Conservation (phyloP, 768 basidiomycete genomes). For the Russula lepida region DNA sequence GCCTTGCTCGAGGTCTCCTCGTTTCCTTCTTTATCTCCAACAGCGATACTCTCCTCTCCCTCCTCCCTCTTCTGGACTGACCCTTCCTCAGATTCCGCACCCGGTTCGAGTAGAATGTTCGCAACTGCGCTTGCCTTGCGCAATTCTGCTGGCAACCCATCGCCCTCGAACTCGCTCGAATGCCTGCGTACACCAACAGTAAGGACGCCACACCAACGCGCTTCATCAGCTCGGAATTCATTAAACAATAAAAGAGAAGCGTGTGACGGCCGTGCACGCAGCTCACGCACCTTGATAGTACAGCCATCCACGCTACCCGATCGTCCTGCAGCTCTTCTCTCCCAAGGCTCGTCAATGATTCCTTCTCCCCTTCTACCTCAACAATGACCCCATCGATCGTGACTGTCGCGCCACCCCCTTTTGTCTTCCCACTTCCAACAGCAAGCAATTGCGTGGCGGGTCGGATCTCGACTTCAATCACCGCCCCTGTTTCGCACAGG, state of each 20-base stretch:
- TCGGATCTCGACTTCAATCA: constrained; percentile 49
- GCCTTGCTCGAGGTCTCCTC: constrained; percentile 17
- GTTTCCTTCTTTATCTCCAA: constrained; percentile 5
- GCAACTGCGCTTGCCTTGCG: constrained; percentile 53
- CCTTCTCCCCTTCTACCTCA: constrained; percentile 62
- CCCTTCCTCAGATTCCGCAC: constrained; percentile 17
- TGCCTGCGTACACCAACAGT: constrained; percentile 28
- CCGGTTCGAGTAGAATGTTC: constrained; percentile 45
- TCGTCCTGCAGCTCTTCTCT: constrained; percentile 73
- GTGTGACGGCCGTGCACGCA: constrained; percentile 14
- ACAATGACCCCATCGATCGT: constrained; percentile 37
- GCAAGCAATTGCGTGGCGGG: constrained; percentile 29
- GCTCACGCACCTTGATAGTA: constrained; percentile 52
- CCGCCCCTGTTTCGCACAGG: constrained; percentile 49
- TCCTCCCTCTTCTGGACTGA: constrained; percentile 21
- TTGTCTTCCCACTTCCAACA: constrained; percentile 24
- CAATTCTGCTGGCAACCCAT: constrained; percentile 52
- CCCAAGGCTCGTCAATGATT: constrained; percentile 59
- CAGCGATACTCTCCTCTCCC: constrained; percentile 5
- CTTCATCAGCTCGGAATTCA: constrained; percentile 4
- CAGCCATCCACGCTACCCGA: constrained; percentile 52
- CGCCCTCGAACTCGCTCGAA: constrained; percentile 43
- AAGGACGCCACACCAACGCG: background rate
- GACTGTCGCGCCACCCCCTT: constrained; percentile 27
- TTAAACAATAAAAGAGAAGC: constrained; percentile 6